These are phyloP conservation scores for Colletotrichum tropicale DNA, from an alignment of 2,329 filamentous ascomycete genomes.

Conservation along the genomic window DNA sequence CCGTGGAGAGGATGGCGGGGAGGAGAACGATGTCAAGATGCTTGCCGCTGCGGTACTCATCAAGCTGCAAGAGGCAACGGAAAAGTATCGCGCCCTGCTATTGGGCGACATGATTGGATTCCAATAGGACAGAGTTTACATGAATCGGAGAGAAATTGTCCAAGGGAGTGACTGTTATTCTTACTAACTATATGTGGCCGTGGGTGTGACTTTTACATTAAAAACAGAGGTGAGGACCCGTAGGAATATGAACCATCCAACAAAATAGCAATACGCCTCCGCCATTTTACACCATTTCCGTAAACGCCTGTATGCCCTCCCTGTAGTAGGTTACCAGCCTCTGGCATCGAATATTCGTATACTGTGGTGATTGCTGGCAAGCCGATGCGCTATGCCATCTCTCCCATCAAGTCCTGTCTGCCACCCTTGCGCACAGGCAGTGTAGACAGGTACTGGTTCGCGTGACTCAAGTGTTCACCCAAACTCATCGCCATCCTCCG, in stretches of 20 bases:
- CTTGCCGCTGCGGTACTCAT: slow-evolving; percentile 80
- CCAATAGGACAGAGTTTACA: neutral
- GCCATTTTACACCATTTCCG: neutral
- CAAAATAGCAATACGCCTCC: neutral
- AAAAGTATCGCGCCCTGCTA: slow-evolving; percentile 78
- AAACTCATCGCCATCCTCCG: slow-evolving; percentile 55
- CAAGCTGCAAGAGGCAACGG: slow-evolving; percentile 79
- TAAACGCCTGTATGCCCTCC: neutral
- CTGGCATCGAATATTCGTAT: neutral
- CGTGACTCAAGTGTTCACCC: slow-evolving; percentile 51
- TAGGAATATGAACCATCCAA: neutral
- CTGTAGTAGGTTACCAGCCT: neutral
- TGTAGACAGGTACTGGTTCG: slow-evolving; percentile 47
- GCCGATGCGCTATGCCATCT: neutral
- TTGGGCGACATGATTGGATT: slow-evolving; percentile 69
- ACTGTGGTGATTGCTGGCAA: neutral
- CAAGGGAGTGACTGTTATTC: neutral
- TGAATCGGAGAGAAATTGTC: neutral
- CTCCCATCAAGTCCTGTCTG: slow-evolving; percentile 17
- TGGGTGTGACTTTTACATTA: neutral
- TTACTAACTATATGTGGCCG: neutral
- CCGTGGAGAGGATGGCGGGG: slow-evolving; percentile 55
- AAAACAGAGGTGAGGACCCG: neutral
- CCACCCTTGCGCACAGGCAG: slow-evolving; percentile 41
- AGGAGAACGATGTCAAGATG: slow-evolving; percentile 82